These are phyloP conservation scores for Auxenochlorella pyrenoidosa DNA, from an alignment of 139 green algal species.

Conservation along the genomic window DNA sequence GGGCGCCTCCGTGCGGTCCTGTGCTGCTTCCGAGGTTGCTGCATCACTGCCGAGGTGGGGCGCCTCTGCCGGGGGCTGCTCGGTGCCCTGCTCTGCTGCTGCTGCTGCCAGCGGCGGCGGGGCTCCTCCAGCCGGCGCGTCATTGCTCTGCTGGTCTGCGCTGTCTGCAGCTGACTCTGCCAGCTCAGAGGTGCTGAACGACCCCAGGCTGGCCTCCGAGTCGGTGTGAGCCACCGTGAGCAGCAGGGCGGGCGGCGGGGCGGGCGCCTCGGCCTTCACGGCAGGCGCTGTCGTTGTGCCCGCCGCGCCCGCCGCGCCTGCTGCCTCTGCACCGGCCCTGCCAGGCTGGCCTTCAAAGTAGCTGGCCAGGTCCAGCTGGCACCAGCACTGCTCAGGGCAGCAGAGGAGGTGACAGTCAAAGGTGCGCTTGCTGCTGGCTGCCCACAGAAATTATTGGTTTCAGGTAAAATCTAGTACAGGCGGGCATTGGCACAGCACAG, in stretches of 20 bases:
- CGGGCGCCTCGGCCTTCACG: neutral
- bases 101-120: too few relatives aligned
- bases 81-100: neutral
- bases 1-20: neutral
- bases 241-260: neutral
- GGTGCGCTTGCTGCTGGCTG: too few relatives aligned
- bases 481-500: too few relatives aligned
- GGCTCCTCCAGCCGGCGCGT: too few relatives aligned
- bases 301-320: neutral
- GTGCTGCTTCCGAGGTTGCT: neutral
- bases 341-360: slow-evolving; percentile 35
- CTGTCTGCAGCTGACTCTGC: neutral
- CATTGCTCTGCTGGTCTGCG: too few relatives aligned
- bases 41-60: neutral
- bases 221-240: neutral
- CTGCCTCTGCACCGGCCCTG: neutral
- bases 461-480: too few relatives aligned
- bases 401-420: neutral
- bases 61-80: neutral
- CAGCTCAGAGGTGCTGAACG: neutral
- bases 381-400: slow-evolving; percentile 31
- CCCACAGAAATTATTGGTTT: too few relatives aligned
- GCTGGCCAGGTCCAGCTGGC: slow-evolving; percentile 36
- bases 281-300: neutral
- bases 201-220: neutral